phyloP scores from a whole-genome alignment of 1,284 basidiomycete genomes.

The Cryptococcus depauperatus region DNA sequence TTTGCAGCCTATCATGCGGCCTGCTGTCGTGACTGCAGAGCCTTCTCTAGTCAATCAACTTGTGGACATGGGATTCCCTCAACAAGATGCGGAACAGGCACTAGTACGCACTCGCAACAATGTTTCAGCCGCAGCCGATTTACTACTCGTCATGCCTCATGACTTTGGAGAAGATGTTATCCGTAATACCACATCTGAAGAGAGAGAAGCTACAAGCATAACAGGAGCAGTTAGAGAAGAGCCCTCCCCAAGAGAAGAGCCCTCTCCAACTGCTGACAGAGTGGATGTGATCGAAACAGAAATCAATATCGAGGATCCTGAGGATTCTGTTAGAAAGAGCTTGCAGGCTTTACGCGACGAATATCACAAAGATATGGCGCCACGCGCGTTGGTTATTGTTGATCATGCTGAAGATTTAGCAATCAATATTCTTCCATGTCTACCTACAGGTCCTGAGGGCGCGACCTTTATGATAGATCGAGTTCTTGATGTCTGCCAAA shows the following conservation, averaged over 20 bases:
- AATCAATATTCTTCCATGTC: constrained; percentile 77
- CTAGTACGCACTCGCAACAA: constrained; percentile 80
- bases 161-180: constrained; percentile 46
- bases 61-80: constrained; percentile 94
- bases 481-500: constrained; percentile 12
- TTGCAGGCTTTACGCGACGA: constrained; percentile 53
- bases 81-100: constrained; percentile 73
- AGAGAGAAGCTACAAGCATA: background rate
- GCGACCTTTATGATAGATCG: constrained; percentile 16
- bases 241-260: background rate
- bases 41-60: constrained; percentile 71
- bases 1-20: constrained; percentile 29
- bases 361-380: constrained; percentile 58
- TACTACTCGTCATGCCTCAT: constrained; percentile 74
- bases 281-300: background rate
- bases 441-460: constrained; percentile 49
- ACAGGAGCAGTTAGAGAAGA: background rate
- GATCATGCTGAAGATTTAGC: constrained; percentile 80
- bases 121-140: constrained; percentile 78
- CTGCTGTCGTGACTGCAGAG: constrained; percentile 51
- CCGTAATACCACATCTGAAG: background rate
- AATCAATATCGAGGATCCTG: background rate
- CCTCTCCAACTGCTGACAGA: background rate
- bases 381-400: constrained; percentile 65
- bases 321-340: background rate